A percentile compares a stretch with the other conserved stretches of the same genome.
These are phyloP conservation scores for Rickenella mellea DNA, from an alignment of 768 basidiomycete genomes.

Conservation along the genomic window DNA sequence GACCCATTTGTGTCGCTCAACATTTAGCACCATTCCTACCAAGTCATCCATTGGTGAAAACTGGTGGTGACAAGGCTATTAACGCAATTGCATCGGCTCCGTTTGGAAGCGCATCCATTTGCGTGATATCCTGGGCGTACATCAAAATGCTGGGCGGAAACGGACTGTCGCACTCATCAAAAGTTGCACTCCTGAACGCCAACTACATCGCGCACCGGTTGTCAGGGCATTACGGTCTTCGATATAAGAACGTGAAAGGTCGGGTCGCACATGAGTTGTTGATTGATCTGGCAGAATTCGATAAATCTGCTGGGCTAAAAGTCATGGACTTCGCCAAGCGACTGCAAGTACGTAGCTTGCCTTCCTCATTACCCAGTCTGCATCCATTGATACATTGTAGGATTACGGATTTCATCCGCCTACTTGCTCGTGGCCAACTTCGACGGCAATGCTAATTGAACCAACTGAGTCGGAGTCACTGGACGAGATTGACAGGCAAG, in stretches of 20 bases:
- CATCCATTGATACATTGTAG: slow-evolving; percentile 22
- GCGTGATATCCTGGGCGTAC: slow-evolving; percentile 97
- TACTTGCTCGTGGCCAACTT: slow-evolving; percentile 96
- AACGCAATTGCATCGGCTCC: slow-evolving; percentile 86
- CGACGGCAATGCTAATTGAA: slow-evolving; percentile 96
- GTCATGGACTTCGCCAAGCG: slow-evolving; percentile 96
- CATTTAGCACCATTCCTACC: slow-evolving; percentile 95
- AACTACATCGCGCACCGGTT: slow-evolving; percentile 96
- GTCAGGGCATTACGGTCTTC: slow-evolving; percentile 71
- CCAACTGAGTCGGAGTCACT: slow-evolving; percentile 94
- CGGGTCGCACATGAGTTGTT: slow-evolving; percentile 94
- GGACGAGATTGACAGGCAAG: slow-evolving; percentile 81
- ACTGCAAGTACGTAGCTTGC: slow-evolving; percentile 51
- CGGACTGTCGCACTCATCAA: slow-evolving; percentile 79
- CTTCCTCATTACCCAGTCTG: background rate
- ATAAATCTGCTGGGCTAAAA: slow-evolving; percentile 81
- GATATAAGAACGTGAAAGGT: slow-evolving; percentile 84
- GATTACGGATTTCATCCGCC: slow-evolving; percentile 95
- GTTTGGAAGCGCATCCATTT: slow-evolving; percentile 90
- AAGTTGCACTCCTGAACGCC: slow-evolving; percentile 84
- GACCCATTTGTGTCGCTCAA: slow-evolving; percentile 88
- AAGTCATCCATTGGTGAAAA: slow-evolving; percentile 65
- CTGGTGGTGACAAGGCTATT: slow-evolving; percentile 64
- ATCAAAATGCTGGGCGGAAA: slow-evolving; percentile 98
- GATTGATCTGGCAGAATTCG: slow-evolving; percentile 93